phyloP scores from a whole-genome alignment of 2,329 filamentous ascomycete genomes.

The Verruconis gallopava region DNA sequence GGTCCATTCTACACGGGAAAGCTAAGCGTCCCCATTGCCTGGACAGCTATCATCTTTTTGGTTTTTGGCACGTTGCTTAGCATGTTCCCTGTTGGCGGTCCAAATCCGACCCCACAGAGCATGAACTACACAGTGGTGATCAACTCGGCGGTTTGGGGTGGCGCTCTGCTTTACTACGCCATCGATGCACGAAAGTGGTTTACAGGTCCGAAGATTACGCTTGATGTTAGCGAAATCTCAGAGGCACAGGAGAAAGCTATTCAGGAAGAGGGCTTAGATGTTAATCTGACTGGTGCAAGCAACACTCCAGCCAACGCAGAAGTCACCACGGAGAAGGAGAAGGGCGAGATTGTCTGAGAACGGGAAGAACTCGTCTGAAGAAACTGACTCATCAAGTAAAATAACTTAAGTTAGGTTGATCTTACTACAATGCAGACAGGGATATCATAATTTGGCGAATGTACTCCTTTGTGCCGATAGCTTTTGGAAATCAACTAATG shows the following conservation, averaged over 20 bases:
- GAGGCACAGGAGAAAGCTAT: conserved; percentile 17
- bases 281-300: conserved; percentile 7
- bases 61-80: conserved; percentile 41
- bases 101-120: conserved; percentile 34
- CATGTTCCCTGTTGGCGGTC: conserved; percentile 47
- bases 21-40: conserved; percentile 40
- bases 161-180: conserved; percentile 26
- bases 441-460: too few relatives aligned
- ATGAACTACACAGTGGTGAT: conserved; percentile 56
- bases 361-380: too few relatives aligned
- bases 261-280: conserved; percentile 15
- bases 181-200: conserved; percentile 23
- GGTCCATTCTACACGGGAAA: conserved; percentile 47
- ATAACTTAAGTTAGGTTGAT: too few relatives aligned
- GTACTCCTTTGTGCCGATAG: too few relatives aligned
- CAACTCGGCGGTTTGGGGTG: conserved; percentile 46
- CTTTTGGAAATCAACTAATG: too few relatives aligned
- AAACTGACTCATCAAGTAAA: too few relatives aligned
- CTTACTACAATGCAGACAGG: too few relatives aligned
- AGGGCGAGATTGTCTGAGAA: neutral
- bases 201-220: conserved; percentile 44
- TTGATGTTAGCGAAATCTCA: conserved; percentile 23
- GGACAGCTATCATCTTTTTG: conserved; percentile 41
- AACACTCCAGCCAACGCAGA: neutral
- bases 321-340: too few relatives aligned